phyloP scores from a whole-genome alignment of 495 filamentous ascomycete species.

The Penicillium paxilli region DNA sequence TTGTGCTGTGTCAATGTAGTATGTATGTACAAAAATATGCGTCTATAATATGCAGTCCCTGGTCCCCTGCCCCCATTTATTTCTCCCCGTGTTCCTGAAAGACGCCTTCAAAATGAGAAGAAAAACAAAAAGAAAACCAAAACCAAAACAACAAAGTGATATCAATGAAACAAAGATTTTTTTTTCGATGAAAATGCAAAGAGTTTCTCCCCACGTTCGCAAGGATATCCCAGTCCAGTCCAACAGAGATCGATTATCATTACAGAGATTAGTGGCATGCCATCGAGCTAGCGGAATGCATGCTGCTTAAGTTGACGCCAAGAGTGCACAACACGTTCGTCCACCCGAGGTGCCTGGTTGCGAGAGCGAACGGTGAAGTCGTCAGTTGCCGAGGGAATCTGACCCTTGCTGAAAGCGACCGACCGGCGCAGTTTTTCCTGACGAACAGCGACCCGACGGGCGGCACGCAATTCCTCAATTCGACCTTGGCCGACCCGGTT shows the following conservation, averaged over 20 bases:
- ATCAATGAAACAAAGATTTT: too few species aligned
- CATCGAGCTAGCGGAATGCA: conserved; percentile 31
- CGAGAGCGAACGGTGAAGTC: conserved; percentile 34
- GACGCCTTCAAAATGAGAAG: too few species aligned
- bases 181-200: conserved; percentile 22
- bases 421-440: conserved; percentile 47
- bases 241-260: conserved; percentile 24
- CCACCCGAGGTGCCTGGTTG: conserved; percentile 34
- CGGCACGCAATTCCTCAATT: conserved; percentile 44
- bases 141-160: neutral
- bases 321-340: conserved; percentile 38
- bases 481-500: conserved; percentile 75
- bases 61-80: neutral
- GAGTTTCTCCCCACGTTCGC: neutral
- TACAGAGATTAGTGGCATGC: conserved; percentile 22
- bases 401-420: conserved; percentile 38
- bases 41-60: neutral
- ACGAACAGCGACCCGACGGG: conserved; percentile 42
- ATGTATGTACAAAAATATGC: neutral
- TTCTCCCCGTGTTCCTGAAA: neutral
- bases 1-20: conserved; percentile 3
- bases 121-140: too few species aligned
- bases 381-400: conserved; percentile 38
- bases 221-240: conserved; percentile 3
- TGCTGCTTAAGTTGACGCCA: conserved; percentile 46